Evolutionary conservation across 1,139 yeast genomes (phyloP).

Genomic region (Kluyveromyces sp.): DNA sequence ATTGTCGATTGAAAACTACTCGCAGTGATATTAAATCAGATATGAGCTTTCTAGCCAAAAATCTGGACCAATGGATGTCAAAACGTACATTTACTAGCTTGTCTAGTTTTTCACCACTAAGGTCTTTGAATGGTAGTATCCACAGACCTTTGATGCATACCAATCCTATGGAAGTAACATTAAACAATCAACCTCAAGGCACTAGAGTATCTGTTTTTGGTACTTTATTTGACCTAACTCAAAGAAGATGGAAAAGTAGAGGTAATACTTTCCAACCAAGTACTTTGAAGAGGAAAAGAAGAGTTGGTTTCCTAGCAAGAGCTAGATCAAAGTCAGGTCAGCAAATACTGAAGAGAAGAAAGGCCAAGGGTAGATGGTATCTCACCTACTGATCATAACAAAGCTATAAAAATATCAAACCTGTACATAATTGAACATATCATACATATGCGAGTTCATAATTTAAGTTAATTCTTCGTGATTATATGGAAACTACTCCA

Average conservation of each 20-base stretch:
- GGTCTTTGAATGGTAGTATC: slow-evolving; percentile 13
- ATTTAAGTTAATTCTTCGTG: too few relatives aligned
- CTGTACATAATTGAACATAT: slow-evolving; percentile 7
- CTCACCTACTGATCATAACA: slow-evolving; percentile 50
- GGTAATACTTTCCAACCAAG: slow-evolving; percentile 96
- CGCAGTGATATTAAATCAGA: too few relatives aligned
- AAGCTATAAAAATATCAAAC: not conserved
- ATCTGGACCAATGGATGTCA: slow-evolving; percentile 10
- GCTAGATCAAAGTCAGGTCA: slow-evolving; percentile 72
- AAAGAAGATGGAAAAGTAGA: slow-evolving; percentile 72
- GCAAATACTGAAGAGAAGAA: slow-evolving; percentile 70
- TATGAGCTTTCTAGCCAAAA: slow-evolving; percentile 10
- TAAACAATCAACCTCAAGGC: slow-evolving; percentile 10
- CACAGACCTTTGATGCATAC: slow-evolving; percentile 9
- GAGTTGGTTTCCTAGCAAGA: slow-evolving; percentile 86
- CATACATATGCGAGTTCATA: too few relatives aligned
- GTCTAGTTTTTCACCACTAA: slow-evolving; percentile 21
- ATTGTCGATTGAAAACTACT: too few relatives aligned
- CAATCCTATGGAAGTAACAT: slow-evolving; percentile 7
- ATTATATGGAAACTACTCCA: too few relatives aligned
- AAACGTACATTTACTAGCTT: slow-evolving; percentile 14
- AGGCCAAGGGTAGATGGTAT: slow-evolving; percentile 90
- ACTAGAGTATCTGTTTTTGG: slow-evolving; percentile 12
- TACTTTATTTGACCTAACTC: slow-evolving; percentile 26
- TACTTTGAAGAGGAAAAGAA: slow-evolving; percentile 81